Conservation (phyloP, 768 basidiomycete genomes). For the Lentinus brumalis region DNA sequence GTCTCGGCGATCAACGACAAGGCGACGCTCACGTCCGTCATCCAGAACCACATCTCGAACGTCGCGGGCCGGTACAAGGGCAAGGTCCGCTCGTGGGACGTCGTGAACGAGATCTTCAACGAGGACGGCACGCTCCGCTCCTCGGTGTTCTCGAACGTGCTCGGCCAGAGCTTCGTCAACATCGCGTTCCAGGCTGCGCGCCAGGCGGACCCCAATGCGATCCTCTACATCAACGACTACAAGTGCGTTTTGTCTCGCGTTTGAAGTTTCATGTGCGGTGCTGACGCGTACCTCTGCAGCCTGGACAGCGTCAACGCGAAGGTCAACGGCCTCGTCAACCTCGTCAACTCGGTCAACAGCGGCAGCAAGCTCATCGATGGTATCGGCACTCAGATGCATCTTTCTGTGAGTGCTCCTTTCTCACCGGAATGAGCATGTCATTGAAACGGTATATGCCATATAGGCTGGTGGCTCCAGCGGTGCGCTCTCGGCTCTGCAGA, state of each 20-base stretch:
- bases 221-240: constrained; percentile 48
- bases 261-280: no score
- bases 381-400: constrained; percentile 51
- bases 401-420: constrained; percentile 21
- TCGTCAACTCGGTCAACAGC: constrained; percentile 46
- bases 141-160: constrained; percentile 50
- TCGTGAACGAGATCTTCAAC: constrained; percentile 48
- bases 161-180: constrained; percentile 52
- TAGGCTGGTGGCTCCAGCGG: constrained; percentile 45
- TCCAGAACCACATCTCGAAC: constrained; percentile 38
- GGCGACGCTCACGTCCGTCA: constrained; percentile 31
- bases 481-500: constrained; percentile 44
- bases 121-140: constrained; percentile 50
- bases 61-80: constrained; percentile 37
- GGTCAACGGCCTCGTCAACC: constrained; percentile 37
- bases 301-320: constrained; percentile 53
- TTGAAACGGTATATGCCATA: no score
- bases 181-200: constrained; percentile 55
- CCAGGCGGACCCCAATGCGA: constrained; percentile 49
- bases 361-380: constrained; percentile 46
- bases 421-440: no score
- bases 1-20: constrained; percentile 30
- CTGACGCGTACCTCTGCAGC: constrained; percentile 31
- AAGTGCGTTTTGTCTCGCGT: constrained; percentile 17
- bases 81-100: constrained; percentile 37